Percentiles rank a stretch among this genome's conserved stretches.
phyloP scores from a whole-genome alignment of 768 basidiomycete genomes.

The Suillus hirtellus region DNA sequence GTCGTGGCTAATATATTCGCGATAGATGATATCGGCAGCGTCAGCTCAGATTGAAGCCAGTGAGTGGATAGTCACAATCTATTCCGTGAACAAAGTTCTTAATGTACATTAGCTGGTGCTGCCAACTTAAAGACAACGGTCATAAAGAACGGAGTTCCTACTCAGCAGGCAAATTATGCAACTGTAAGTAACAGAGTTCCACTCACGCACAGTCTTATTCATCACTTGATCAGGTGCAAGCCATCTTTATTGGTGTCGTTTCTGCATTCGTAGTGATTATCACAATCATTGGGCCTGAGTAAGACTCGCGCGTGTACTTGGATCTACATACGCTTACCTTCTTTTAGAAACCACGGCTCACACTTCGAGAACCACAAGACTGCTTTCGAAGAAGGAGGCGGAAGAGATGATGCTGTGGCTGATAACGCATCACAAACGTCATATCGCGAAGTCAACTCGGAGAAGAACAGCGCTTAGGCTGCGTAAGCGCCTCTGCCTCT shows the following conservation, averaged over 20 bases:
- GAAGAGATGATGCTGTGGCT: constrained; percentile 45
- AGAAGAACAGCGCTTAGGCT: background rate
- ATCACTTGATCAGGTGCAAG: constrained; percentile 53
- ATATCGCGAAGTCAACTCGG: background rate
- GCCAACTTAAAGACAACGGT: constrained; percentile 54
- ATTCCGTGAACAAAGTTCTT: background rate
- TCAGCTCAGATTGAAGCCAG: constrained; percentile 81
- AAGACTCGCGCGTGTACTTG: constrained; percentile 28
- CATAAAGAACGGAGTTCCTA: constrained; percentile 38
- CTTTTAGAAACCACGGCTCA: constrained; percentile 64
- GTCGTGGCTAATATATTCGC: background rate
- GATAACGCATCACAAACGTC: constrained; percentile 21
- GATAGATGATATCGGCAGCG: constrained; percentile 65
- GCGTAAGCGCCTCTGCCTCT: background rate
- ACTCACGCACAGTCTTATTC: constrained; percentile 24
- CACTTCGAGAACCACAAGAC: constrained; percentile 85
- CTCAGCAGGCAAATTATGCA: constrained; percentile 63
- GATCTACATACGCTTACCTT: background rate
- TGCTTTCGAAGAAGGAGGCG: constrained; percentile 77
- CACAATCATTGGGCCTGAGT: constrained; percentile 80
- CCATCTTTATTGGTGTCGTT: constrained; percentile 84
- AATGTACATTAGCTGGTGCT: constrained; percentile 53
- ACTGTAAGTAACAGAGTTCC: constrained; percentile 23
- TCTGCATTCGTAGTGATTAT: constrained; percentile 75
- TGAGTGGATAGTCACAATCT: constrained; percentile 28